Base-by-base conservation (phyloP, 2,329 filamentous ascomycete species). In the Fusarium nodosum region DNA sequence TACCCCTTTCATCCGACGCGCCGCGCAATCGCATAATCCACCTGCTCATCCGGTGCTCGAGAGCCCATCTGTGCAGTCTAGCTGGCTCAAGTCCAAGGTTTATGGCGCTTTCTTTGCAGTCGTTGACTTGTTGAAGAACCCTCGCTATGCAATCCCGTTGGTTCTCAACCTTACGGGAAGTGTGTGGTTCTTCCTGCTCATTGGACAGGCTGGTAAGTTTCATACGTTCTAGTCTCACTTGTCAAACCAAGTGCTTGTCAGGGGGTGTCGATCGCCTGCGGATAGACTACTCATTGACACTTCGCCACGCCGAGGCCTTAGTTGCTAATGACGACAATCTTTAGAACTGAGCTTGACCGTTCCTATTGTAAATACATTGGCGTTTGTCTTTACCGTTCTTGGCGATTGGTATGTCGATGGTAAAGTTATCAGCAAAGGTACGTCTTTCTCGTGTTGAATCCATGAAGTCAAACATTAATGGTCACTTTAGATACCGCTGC, bases 361-460 rank as follows among this genome's bases (percentile, higher is more conserved):
- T 1, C 95, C 95, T 3, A 96, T 98, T 67, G 94, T 95, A 3
- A 98, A 98, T 76, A 97, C 94, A 0, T 82, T 97, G 75, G 95
- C 95, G 0, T 98, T 98, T 73, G 80, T 98, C n/a, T 98, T 97
- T 76, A 98, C 95, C 0, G 94, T 97, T 3, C 76, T 97, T 15
- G 95, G 94, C 1, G 95, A 98, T 74, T 98, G 94, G 94, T 97
- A 91, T 84, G 93, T 95, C 1, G 95, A 97, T 75, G 89, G 89
- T 64, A 98, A 97, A 79, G 91, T 94, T 3, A 97, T 98, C 66
- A 92, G 90, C 72, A 87, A 89, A 84, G 88, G 93, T 94, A 82
- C 18, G 33, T 38, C 28, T 12, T 28, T 16, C n/a, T 28, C 10
- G 15, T 41, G 26, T 5, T 16, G 22, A 39, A 22, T 18, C 11